These are phyloP conservation scores for Colletotrichum musicola DNA, from an alignment of 2,329 filamentous ascomycete species.

Conservation along the genomic window DNA sequence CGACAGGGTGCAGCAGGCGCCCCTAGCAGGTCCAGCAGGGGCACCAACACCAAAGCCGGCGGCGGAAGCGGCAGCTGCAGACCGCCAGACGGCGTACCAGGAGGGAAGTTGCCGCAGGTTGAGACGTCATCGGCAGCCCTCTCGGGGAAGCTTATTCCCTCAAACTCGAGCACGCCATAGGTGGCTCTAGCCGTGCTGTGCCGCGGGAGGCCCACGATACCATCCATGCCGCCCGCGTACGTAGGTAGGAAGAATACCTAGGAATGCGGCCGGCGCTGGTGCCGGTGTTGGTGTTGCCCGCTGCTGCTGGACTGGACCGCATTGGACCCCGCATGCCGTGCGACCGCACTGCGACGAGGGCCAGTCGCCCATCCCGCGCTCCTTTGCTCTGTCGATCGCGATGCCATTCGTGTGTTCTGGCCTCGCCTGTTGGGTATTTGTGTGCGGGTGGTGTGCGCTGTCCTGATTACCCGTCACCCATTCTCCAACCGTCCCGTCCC, in stretches of 20 bases:
- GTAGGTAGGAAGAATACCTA: not conserved
- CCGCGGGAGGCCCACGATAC: constrained; percentile 21
- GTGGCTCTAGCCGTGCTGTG: not conserved
- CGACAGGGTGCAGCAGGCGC: not conserved
- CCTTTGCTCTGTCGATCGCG: constrained; percentile 15
- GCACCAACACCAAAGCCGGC: not conserved
- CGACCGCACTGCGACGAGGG: constrained; percentile 17
- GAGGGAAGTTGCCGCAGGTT: constrained; percentile 1
- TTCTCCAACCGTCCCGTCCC: not conserved
- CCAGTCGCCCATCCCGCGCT: not conserved
- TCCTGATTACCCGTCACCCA: not conserved
- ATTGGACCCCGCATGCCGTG: constrained; percentile 14
- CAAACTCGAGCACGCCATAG: constrained; percentile 32
- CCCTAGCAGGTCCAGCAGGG: not conserved
- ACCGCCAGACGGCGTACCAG: too few relatives aligned
- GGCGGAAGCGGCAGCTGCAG: not conserved
- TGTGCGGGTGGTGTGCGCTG: constrained; percentile 4
- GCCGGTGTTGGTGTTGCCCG: not conserved
- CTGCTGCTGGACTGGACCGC: not conserved
- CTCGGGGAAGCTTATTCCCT: constrained; percentile 33
- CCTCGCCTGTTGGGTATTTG: not conserved
- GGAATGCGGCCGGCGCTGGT: not conserved
- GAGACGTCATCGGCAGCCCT: constrained; percentile 32
- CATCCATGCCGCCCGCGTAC: not conserved
- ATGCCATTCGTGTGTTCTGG: not conserved